Conservation (phyloP, 306 rosid genomes). For the Pueraria montana region DNA sequence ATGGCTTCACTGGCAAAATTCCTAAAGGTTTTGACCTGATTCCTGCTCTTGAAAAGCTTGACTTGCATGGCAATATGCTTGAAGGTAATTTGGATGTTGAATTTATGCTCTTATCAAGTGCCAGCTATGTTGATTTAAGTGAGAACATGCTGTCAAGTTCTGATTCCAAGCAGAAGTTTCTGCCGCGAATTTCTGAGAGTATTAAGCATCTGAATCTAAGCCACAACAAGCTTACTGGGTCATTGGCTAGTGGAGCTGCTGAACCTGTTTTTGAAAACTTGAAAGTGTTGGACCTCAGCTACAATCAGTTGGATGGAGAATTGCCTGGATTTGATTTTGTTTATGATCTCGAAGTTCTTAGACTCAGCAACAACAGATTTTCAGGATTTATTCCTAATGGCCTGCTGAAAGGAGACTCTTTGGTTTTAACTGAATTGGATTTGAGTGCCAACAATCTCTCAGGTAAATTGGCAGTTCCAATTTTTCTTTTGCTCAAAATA, state of each 20-base stretch:
- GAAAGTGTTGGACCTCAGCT: conserved; percentile 94
- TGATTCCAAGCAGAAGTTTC: conserved; percentile 67
- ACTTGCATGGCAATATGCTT: conserved; percentile 88
- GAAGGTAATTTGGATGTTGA: conserved; percentile 71
- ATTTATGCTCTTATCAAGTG: conserved; percentile 68
- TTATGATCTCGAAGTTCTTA: conserved; percentile 90
- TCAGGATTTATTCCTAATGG: conserved; percentile 83
- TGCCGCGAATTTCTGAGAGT: conserved; percentile 75
- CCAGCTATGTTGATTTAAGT: conserved; percentile 86
- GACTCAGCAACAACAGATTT: conserved; percentile 90
- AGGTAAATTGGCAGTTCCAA: conserved; percentile 61
- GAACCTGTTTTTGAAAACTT: conserved; percentile 72
- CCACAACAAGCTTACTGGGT: conserved; percentile 84
- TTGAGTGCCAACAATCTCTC: conserved; percentile 97
- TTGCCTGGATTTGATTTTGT: conserved; percentile 94
- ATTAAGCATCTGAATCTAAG: conserved; percentile 85
- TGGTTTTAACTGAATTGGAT: conserved; percentile 85
- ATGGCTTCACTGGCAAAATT: conserved; percentile 72
- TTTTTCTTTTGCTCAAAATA: conserved; percentile 21
- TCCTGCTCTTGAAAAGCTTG: conserved; percentile 76
- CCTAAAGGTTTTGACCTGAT: conserved; percentile 84
- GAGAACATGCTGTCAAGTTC: conserved; percentile 76
- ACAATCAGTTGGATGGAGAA: conserved; percentile 90
- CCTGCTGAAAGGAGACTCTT: conserved; percentile 88
- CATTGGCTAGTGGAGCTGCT: conserved; percentile 75